These are phyloP conservation scores for Fusarium liriodendri DNA, from an alignment of 2,329 filamentous ascomycete genomes.

Conservation along the genomic window DNA sequence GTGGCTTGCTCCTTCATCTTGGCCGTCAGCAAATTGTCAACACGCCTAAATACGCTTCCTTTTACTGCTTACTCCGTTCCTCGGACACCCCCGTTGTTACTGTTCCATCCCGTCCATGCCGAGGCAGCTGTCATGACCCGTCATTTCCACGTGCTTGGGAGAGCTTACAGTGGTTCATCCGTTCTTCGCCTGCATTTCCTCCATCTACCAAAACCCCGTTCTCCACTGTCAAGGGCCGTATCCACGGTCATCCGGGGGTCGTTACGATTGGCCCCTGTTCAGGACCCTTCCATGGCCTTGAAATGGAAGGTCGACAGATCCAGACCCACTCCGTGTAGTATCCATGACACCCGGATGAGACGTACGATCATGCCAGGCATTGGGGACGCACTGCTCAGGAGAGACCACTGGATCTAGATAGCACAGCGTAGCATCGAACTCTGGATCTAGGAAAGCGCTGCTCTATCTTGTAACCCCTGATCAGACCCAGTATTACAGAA, in stretches of 20 bases:
- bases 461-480: not conserved
- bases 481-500: not conserved
- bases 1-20: slow-evolving; percentile 9
- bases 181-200: not conserved
- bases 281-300: not conserved
- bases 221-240: not conserved
- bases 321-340: not conserved
- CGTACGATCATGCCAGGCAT: not conserved
- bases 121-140: not conserved
- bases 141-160: not conserved
- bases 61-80: not conserved
- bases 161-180: not conserved
- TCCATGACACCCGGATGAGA: not conserved
- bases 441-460: not conserved
- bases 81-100: not conserved
- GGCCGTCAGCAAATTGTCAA: not conserved
- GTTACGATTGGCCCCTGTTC: not conserved
- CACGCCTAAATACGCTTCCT: not conserved
- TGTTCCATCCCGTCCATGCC: slow-evolving; percentile 6
- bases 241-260: not conserved
- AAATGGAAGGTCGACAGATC: not conserved
- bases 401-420: not conserved
- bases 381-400: not conserved
- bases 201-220: not conserved
- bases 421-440: not conserved